Base-by-base conservation (phyloP, 805 yeast species). In the Wickerhamiella domercqiae region DNA sequence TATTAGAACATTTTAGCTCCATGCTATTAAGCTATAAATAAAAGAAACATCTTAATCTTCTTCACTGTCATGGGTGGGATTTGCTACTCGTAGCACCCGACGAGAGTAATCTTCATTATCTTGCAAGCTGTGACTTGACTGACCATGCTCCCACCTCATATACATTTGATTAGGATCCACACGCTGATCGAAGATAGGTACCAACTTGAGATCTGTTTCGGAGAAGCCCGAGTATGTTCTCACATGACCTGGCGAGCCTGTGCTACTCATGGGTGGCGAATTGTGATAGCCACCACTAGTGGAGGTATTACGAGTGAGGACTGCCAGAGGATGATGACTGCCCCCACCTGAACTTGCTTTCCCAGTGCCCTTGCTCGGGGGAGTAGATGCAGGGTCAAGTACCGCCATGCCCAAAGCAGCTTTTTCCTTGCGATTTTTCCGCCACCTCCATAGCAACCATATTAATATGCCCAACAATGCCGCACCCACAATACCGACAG, bases 401-500 rank as follows among this genome's bases (percentile, higher is more conserved):
- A 26, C 40, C 14, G 32, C 15, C 21, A 38, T 16, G 21, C 30
- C 25, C 43, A 26, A 19, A 9, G 11, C 16, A 9, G 29, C 32
- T 5, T n/a, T 20, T 7, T 14, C 33, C 11, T 37, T 4, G 39
- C 39, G n/a, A 32, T 32, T 21, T 39, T 48, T 35, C 47, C 49
- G 18, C 46, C 50, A 5, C 49, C 53, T 36, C 52, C 61, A 47
- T 25, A 62, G 43, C 26, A 66, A 54, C 59, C 69, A 60, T 9
- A 70, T 29, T 2, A 76, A 42, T 1, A 63, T 59, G 0, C 59
- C 47, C 1, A 76, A 35, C 1, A 74, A 34, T 1, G 64, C 64
- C 0, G 71, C 47, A 1, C 59, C 68, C 1, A 75, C 74, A 1
- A 82, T 48, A 1, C 86, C 94, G 14, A 82, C 90, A 0, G 71